Evolutionary conservation across 352 stramenopile genomes (phyloP).

Genomic region (Hyaloperonospora brassicae): DNA sequence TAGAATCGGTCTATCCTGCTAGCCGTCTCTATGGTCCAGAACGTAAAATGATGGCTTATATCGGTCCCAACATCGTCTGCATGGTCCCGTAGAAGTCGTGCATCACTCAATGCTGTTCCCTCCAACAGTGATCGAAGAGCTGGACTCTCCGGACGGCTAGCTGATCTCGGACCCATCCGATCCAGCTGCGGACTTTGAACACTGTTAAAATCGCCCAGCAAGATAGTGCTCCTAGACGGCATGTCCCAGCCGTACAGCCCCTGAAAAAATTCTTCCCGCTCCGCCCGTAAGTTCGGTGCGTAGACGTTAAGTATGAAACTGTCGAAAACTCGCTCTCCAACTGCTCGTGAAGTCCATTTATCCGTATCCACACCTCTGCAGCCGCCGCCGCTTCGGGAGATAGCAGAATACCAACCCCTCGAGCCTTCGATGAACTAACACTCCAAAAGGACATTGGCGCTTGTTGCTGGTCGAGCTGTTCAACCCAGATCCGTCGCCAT

Average conservation of each 20-base stretch:
- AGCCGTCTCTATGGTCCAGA: background rate
- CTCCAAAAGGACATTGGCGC: too few relatives aligned
- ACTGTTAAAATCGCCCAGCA: background rate
- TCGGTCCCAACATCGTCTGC: background rate
- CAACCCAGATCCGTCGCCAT: too few relatives aligned
- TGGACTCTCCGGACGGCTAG: background rate
- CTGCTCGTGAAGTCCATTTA: too few relatives aligned
- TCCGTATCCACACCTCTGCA: too few relatives aligned
- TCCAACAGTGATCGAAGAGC: background rate
- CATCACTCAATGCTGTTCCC: too few relatives aligned
- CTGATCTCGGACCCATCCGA: background rate
- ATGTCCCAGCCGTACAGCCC: background rate
- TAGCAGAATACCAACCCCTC: too few relatives aligned
- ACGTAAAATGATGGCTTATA: background rate
- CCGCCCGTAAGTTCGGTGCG: background rate
- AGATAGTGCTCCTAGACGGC: too few relatives aligned
- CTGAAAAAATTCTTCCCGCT: constrained; percentile 1
- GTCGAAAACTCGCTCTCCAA: too few relatives aligned
- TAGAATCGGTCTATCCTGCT: constrained; percentile 1
- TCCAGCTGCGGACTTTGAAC: background rate
- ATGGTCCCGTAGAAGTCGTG: background rate
- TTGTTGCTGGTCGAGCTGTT: too few relatives aligned
- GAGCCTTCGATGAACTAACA: too few relatives aligned
- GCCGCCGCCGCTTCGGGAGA: too few relatives aligned
- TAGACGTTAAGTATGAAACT: background rate